Evolutionary conservation across 257 asterid species (phyloP).

Genomic region (Schizonepeta tenuifolia): DNA sequence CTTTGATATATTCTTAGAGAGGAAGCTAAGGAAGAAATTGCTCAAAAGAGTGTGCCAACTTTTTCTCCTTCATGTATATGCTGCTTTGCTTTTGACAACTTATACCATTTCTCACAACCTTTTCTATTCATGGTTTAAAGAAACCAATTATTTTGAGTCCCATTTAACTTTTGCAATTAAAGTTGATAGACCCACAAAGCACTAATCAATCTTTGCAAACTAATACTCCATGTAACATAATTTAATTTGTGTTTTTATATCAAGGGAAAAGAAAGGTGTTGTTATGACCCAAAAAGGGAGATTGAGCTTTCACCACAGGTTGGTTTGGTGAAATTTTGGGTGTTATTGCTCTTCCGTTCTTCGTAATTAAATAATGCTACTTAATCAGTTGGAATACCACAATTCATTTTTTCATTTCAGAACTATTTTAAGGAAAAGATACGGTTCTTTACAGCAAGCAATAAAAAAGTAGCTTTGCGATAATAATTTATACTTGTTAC

Average conservation of each 20-base stretch:
- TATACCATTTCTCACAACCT: constrained; percentile 30
- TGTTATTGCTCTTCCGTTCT: not conserved
- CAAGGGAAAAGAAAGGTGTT: constrained; percentile 24
- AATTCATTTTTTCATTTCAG: constrained; percentile 10
- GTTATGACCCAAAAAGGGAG: constrained; percentile 25
- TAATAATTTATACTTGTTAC: constrained; percentile 8
- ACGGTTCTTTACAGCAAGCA: constrained; percentile 44
- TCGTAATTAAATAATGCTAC: not conserved
- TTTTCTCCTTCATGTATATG: constrained; percentile 11
- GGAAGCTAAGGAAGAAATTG: constrained; percentile 40
- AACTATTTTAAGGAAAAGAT: constrained; percentile 12
- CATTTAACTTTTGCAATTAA: constrained; percentile 42
- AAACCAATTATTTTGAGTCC: constrained; percentile 39
- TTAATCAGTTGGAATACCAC: constrained; percentile 26
- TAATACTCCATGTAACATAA: not conserved
- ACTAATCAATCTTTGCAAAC: constrained; percentile 23
- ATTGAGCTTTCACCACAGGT: constrained; percentile 10
- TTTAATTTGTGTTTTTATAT: not conserved
- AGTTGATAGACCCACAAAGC: constrained; percentile 44
- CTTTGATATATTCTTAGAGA: constrained; percentile 42
- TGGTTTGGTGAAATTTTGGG: constrained; percentile 10
- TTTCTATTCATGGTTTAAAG: constrained; percentile 22
- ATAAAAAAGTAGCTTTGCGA: constrained; percentile 40
- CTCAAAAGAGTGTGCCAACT: constrained; percentile 43
- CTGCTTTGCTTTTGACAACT: constrained; percentile 39